Conservation (phyloP, 2,329 filamentous ascomycete genomes). For the Pseudocercospora eumusae region DNA sequence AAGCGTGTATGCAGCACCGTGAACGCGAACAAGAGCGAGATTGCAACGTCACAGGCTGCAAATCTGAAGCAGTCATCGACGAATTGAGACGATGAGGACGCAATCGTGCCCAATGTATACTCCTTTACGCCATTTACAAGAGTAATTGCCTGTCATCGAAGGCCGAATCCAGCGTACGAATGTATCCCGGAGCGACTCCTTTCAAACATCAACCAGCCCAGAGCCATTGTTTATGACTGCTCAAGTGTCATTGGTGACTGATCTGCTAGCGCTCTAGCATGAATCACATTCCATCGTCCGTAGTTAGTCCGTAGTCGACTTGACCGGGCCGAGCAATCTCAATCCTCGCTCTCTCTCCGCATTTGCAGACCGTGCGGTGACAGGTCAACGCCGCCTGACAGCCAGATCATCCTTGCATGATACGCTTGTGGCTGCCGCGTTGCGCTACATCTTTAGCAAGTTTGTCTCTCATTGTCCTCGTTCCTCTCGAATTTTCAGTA, state of each 20-base stretch:
- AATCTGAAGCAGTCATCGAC: too few species aligned
- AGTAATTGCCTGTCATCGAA: not conserved
- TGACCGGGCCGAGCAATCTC: slow-evolving; percentile 1
- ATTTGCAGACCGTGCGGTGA: not conserved
- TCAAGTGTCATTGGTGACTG: not conserved
- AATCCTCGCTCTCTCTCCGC: not conserved
- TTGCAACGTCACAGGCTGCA: too few species aligned
- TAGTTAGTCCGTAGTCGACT: not conserved
- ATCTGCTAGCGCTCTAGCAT: not conserved
- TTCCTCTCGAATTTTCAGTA: not conserved
- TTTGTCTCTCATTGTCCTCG: not conserved
- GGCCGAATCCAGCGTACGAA: not conserved
- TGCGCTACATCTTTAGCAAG: not conserved
- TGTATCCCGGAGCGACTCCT: not conserved
- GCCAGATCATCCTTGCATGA: not conserved
- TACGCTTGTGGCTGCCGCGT: not conserved
- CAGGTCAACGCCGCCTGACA: not conserved
- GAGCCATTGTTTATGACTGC: not conserved
- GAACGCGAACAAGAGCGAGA: too few species aligned
- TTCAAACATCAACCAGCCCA: not conserved
- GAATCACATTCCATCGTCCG: not conserved
- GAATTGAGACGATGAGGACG: not conserved
- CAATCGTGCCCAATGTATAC: not conserved
- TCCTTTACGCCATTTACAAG: not conserved
- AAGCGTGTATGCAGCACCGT: too few species aligned